Evolutionary conservation across 352 stramenopile species (phyloP), one percentile per base, ranked within the genome.

Genomic region (Pythium aristosporum): DNA sequence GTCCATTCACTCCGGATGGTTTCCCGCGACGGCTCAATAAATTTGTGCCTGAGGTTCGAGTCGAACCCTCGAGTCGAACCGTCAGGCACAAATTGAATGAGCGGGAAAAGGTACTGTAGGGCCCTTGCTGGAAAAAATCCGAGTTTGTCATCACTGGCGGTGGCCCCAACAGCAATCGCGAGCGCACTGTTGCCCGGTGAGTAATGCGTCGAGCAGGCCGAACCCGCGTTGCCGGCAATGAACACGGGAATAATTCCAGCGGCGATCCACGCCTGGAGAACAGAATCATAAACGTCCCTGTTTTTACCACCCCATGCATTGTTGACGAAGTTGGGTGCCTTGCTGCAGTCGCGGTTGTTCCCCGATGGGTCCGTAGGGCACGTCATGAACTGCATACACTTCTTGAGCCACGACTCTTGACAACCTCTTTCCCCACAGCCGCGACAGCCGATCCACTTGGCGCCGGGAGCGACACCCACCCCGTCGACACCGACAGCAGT

Each of bases 401-500:
- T 36, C 3, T 75, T 21, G 18, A 77, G 41, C 12, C 20, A 62
- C 0, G 56, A 39, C 21, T 74, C 70, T 11, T 20, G n/a, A n/a
- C n/a, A n/a, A n/a, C n/a, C n/a, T n/a, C n/a, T n/a, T n/a, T n/a
- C n/a, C n/a, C n/a, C n/a, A 46, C 70, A 76, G 1, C 60, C 71
- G 4, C 57, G 28, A 41, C 71, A 77, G 2, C 58, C 37, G 13
- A 77, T 77, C 67, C 67, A 77, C 16, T 63, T 18, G 5, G 67
- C 69, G 2, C 47, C 48, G 3, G 58, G 58, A 73, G 75, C 1
- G 57, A 61, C 42, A 5, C 54, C 54, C 10, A 61, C 42, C 4
- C 54, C 54, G 9, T 28, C 8, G 11, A 41, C 46, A 7, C 82
- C 82, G 7, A 87, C 74, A 11, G 72, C 75, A 1, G 79, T 85